Evolutionary conservation across 2,329 filamentous ascomycete genomes (phyloP).

Genomic region (Cercospora citrullina): DNA sequence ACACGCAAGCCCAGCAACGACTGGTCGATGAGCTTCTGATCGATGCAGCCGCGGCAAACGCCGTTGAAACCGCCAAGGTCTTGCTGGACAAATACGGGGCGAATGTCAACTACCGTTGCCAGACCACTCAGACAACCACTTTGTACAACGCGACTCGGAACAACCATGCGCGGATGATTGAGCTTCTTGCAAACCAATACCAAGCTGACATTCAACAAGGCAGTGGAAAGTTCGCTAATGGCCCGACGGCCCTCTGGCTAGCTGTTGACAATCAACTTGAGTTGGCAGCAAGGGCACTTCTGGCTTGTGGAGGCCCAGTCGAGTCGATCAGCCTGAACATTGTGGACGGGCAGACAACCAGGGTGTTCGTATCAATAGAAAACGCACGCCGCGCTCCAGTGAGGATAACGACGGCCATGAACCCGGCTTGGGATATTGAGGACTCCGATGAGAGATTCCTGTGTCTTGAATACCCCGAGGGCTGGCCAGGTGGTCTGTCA

Average conservation of each 20-base stretch:
- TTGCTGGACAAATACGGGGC: conserved; percentile 7
- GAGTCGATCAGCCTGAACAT: conserved; percentile 10
- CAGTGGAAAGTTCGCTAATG: conserved; percentile 18
- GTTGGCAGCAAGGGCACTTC: conserved; percentile 11
- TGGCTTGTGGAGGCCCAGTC: conserved; percentile 20
- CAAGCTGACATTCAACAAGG: conserved; percentile 18
- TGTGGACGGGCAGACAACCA: conserved; percentile 9
- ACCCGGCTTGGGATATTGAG: conserved; percentile 16
- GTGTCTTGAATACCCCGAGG: conserved; percentile 20
- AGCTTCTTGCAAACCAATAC: conserved; percentile 10
- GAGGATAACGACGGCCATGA: background rate
- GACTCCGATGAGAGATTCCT: conserved; percentile 12
- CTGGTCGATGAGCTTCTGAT: conserved; percentile 1
- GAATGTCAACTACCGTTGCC: conserved; percentile 8
- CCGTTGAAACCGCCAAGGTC: conserved; percentile 2
- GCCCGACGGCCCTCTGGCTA: conserved; percentile 21
- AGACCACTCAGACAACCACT: background rate
- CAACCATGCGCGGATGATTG: conserved; percentile 11
- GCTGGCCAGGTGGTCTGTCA: conserved; percentile 11
- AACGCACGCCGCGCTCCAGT: conserved; percentile 8
- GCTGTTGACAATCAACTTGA: conserved; percentile 18
- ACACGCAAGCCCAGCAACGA: background rate
- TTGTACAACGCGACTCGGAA: conserved; percentile 7
- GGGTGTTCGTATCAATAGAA: conserved; percentile 13
- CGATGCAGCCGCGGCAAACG: conserved; percentile 2